Evolutionary conservation across 139 green algal species (phyloP).

Genomic region (Astrephomene gubernaculifera): DNA sequence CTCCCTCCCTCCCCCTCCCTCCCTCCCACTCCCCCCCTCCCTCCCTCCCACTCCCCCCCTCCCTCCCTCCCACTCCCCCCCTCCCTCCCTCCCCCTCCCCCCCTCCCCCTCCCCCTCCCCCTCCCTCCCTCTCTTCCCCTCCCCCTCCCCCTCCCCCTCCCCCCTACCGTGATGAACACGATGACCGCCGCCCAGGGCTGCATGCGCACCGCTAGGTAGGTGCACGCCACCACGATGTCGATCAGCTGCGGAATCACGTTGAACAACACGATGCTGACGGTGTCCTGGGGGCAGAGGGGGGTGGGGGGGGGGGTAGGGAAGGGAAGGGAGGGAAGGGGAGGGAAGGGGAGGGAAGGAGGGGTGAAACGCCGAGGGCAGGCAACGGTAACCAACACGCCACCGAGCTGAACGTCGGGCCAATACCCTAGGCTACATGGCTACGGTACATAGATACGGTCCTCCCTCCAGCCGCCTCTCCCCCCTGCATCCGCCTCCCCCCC

Average conservation of each 20-base stretch:
- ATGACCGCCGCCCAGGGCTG: constrained; percentile 82
- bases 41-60: no score
- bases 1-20: background rate
- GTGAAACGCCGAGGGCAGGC: background rate
- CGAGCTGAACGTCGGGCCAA: no score
- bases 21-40: no score
- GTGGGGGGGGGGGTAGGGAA: background rate
- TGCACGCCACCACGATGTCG: constrained; percentile 80
- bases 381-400: background rate
- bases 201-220: constrained; percentile 61
- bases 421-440: no score
- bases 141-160: background rate
- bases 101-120: background rate
- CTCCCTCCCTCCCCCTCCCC: background rate
- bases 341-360: background rate
- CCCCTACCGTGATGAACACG: constrained; percentile 74
- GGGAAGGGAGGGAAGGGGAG: background rate
- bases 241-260: constrained; percentile 74
- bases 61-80: no score
- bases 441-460: no score
- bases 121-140: background rate
- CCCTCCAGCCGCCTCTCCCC: background rate
- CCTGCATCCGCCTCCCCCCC: background rate
- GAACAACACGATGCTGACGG: constrained; percentile 82
- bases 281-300: constrained; percentile 55